Conservation (phyloP, 2,329 filamentous ascomycete species). For the Mollisiaceae sp. region DNA sequence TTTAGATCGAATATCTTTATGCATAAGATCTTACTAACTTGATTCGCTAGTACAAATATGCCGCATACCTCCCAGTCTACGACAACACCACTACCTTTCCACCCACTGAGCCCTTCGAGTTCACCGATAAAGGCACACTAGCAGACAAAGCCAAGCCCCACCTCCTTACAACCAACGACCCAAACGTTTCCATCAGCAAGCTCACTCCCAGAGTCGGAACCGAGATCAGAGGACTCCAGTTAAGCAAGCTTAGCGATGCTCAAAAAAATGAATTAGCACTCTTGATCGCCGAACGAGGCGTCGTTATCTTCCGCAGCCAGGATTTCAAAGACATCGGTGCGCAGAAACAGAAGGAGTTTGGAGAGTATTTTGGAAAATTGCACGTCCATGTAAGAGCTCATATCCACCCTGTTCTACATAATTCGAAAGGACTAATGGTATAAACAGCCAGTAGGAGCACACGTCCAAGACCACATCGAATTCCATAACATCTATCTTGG, state of each 20-base stretch:
- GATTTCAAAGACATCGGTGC: slow-evolving; percentile 58
- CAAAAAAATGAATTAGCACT: slow-evolving; percentile 58
- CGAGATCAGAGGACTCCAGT: slow-evolving; percentile 54
- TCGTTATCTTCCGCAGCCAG: slow-evolving; percentile 63
- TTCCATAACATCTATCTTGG: slow-evolving; percentile 7
- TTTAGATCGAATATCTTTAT: neutral
- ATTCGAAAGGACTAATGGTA: slow-evolving; percentile 53
- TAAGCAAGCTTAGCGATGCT: slow-evolving; percentile 49
- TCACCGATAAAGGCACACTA: slow-evolving; percentile 74
- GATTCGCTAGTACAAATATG: slow-evolving; percentile 54
- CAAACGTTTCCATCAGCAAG: slow-evolving; percentile 61
- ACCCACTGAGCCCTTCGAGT: slow-evolving; percentile 70
- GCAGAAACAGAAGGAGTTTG: slow-evolving; percentile 52
- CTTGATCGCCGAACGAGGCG: slow-evolving; percentile 57
- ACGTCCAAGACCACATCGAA: slow-evolving; percentile 53
- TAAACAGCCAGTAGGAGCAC: slow-evolving; percentile 58
- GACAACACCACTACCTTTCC: slow-evolving; percentile 65
- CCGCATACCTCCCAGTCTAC: slow-evolving; percentile 74
- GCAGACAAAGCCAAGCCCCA: slow-evolving; percentile 72
- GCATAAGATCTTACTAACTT: neutral
- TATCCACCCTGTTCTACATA: slow-evolving; percentile 52
- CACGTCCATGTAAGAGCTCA: slow-evolving; percentile 62
- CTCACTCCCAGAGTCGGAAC: slow-evolving; percentile 72
- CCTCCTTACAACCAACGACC: slow-evolving; percentile 73
- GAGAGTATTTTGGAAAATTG: slow-evolving; percentile 56